Evolutionary conservation across 352 stramenopile genomes (phyloP).

Genomic region (Phytopythium aichiense): DNA sequence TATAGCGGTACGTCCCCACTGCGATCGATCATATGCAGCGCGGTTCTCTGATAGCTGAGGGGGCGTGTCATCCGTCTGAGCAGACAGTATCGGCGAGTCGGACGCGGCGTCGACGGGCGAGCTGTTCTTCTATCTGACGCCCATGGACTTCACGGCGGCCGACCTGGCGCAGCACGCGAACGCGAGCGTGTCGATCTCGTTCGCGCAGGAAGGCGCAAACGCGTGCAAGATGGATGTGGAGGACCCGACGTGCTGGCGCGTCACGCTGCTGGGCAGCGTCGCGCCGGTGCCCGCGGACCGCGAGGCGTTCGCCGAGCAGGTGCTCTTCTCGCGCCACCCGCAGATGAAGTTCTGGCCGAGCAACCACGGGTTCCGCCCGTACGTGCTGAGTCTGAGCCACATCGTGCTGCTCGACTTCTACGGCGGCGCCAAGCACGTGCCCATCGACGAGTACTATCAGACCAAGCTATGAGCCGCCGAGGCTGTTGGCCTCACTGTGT

Average conservation of each 20-base stretch:
- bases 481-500: too few species aligned
- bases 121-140: constrained; percentile 71
- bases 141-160: constrained; percentile 38
- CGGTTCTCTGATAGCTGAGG: not conserved
- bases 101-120: constrained; percentile 50
- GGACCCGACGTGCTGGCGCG: constrained; percentile 73
- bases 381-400: constrained; percentile 51
- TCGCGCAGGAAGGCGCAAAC: constrained; percentile 39
- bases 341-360: constrained; percentile 65
- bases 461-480: constrained; percentile 23
- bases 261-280: constrained; percentile 52
- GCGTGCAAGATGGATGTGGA: constrained; percentile 67
- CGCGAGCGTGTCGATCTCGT: constrained; percentile 56
- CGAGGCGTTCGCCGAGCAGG: constrained; percentile 40
- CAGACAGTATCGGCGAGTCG: constrained; percentile 52
- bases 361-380: constrained; percentile 50
- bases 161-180: constrained; percentile 52
- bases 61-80: not conserved
- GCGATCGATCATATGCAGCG: not conserved
- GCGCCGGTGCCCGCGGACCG: constrained; percentile 37
- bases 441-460: constrained; percentile 60
- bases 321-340: constrained; percentile 71
- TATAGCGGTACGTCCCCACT: constrained; percentile 49
- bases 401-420: constrained; percentile 73
- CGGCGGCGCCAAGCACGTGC: constrained; percentile 60